These are phyloP conservation scores for Ophiocordyceps camponoti-saundersi DNA, from an alignment of 2,329 filamentous ascomycete genomes.

Conservation along the genomic window DNA sequence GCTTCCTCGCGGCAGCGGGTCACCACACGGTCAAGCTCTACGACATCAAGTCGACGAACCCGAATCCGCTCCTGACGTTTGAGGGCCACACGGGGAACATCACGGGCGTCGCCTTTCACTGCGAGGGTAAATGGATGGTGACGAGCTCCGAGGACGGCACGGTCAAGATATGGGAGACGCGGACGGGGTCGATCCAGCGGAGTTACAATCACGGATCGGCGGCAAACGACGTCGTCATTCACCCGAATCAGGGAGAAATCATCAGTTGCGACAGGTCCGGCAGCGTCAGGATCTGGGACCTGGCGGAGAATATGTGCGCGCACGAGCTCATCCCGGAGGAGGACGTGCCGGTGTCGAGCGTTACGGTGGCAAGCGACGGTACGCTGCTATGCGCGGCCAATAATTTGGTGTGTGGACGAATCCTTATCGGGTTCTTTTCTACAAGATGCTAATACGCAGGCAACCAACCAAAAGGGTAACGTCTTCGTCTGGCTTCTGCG, in stretches of 20 bases:
- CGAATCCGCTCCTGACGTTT: constrained; percentile 80
- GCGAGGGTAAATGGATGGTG: constrained; percentile 99
- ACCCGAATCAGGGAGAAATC: constrained; percentile 95
- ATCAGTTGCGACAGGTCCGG: constrained; percentile 90
- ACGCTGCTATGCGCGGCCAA: constrained; percentile 87
- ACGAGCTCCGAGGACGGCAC: constrained; percentile 93
- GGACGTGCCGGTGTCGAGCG: constrained; percentile 81
- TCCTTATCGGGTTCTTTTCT: neutral
- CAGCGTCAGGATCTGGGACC: constrained; percentile 88
- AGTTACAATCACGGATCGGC: constrained; percentile 83
- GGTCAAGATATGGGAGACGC: constrained; percentile 93
- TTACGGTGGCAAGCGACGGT: constrained; percentile 90
- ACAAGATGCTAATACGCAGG: neutral
- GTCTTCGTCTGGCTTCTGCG: constrained; percentile 95
- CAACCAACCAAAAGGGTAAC: constrained; percentile 50
- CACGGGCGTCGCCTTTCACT: constrained; percentile 93
- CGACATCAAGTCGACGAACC: constrained; percentile 97
- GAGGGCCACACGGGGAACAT: constrained; percentile 94
- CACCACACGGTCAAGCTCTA: constrained; percentile 88
- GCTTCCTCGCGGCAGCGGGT: constrained; percentile 70
- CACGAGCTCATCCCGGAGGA: constrained; percentile 95
- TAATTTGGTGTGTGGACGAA: constrained; percentile 47
- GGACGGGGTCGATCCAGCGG: constrained; percentile 70
- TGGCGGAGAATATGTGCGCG: constrained; percentile 92
- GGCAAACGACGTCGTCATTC: constrained; percentile 97